Percentiles rank a stretch among this genome's conserved stretches.
phyloP scores from a whole-genome alignment of 78 protist species.

The Protostelium mycophagum region DNA sequence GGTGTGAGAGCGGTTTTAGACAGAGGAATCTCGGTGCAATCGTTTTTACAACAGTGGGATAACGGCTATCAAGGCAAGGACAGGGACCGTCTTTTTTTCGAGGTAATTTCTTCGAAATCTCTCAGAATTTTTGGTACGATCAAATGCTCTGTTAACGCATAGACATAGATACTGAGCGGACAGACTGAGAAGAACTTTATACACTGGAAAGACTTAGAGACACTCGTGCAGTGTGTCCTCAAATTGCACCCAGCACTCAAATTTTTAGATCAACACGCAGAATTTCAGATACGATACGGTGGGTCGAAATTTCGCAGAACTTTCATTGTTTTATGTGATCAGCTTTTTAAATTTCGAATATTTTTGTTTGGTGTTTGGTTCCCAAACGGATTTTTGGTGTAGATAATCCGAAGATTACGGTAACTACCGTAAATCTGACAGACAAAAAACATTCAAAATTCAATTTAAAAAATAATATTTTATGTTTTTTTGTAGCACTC shows the following conservation, averaged over 20 bases:
- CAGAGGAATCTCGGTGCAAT: neutral
- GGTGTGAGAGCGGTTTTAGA: neutral
- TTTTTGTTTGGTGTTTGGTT: no score
- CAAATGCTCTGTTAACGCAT: neutral
- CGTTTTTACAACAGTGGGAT: neutral
- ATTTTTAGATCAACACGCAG: neutral
- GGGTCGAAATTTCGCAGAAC: no score
- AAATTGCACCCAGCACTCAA: neutral
- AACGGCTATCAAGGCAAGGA: neutral
- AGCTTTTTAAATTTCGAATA: no score
- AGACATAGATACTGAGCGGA: neutral
- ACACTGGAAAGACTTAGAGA: neutral
- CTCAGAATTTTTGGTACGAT: neutral
- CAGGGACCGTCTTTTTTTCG: neutral
- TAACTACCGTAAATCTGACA: no score
- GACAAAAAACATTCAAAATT: no score
- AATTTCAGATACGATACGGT: neutral
- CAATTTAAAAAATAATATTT: no score
- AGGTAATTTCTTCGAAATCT: neutral
- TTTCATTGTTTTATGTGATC: no score
- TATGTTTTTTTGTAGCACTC: no score
- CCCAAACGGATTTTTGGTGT: no score
- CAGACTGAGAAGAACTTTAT: neutral
- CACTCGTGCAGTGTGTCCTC: neutral
- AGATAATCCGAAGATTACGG: no score